Evolutionary conservation across 1,284 basidiomycete genomes (phyloP).

Genomic region (Cutaneotrichosporon cyanovorans): DNA sequence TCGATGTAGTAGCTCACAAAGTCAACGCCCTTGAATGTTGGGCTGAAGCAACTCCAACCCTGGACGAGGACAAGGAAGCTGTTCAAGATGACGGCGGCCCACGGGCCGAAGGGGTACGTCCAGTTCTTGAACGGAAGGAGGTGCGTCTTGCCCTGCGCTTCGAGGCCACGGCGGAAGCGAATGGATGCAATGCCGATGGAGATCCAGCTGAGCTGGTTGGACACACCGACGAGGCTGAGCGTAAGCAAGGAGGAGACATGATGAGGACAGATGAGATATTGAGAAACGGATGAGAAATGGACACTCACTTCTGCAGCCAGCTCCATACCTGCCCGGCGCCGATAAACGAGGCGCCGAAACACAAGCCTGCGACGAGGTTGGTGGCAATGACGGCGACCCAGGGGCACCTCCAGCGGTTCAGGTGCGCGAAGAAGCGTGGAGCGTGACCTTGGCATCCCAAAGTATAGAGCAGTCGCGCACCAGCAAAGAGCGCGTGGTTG

Average conservation of each 20-base stretch:
- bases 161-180: constrained; percentile 67
- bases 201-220: constrained; percentile 56
- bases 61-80: constrained; percentile 40
- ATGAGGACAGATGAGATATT: constrained; percentile 5
- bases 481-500: constrained; percentile 21
- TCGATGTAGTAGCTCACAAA: constrained; percentile 51
- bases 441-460: constrained; percentile 49
- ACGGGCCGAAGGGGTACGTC: constrained; percentile 28
- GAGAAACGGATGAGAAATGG: neutral
- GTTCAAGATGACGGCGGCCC: constrained; percentile 29
- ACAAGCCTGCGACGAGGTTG: constrained; percentile 49
- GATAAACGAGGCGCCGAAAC: constrained; percentile 53
- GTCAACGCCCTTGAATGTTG: constrained; percentile 8
- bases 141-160: constrained; percentile 58
- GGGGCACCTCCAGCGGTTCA: constrained; percentile 48
- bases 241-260: too few species aligned
- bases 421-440: constrained; percentile 47
- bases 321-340: constrained; percentile 28
- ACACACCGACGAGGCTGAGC: constrained; percentile 19
- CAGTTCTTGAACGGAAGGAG: constrained; percentile 54
- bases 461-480: constrained; percentile 44
- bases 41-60: constrained; percentile 53
- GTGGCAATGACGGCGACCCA: constrained; percentile 30
- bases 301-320: constrained; percentile 14
- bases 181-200: constrained; percentile 72